phyloP scores from a whole-genome alignment of 2,329 filamentous ascomycete species.

The Teratosphaeria nubilosa region DNA sequence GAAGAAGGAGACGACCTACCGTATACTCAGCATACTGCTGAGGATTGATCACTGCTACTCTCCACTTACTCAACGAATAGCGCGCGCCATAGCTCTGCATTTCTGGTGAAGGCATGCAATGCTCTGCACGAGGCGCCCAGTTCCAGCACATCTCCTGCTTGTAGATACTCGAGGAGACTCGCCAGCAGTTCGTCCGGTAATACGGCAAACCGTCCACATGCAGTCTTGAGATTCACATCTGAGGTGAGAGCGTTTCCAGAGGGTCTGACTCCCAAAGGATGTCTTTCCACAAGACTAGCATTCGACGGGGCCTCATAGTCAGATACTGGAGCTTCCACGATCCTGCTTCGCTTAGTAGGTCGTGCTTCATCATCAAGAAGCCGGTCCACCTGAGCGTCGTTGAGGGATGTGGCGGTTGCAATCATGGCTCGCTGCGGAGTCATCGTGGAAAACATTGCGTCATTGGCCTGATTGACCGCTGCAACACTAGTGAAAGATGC shows the following conservation, averaged over 20 bases:
- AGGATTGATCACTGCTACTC: conserved; percentile 5
- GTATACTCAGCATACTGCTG: conserved; percentile 19
- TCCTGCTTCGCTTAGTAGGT: conserved; percentile 3
- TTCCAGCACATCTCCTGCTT: conserved; percentile 49
- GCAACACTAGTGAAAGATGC: neutral
- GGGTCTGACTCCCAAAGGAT: conserved; percentile 78
- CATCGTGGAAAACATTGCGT: conserved; percentile 6
- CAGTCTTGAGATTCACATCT: conserved; percentile 54
- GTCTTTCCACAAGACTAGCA: conserved; percentile 50
- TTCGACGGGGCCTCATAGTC: conserved; percentile 18
- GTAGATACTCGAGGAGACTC: conserved; percentile 64
- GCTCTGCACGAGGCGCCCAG: conserved; percentile 75
- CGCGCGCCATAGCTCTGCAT: conserved; percentile 82
- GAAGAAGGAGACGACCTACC: conserved; percentile 32
- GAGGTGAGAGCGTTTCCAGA: conserved; percentile 70
- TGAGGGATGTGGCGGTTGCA: neutral
- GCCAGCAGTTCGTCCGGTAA: conserved; percentile 76
- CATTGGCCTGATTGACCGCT: neutral
- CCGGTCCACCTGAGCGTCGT: neutral
- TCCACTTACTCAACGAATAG: conserved; percentile 71
- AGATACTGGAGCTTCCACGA: neutral
- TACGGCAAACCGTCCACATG: conserved; percentile 53
- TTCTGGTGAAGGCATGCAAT: conserved; percentile 71
- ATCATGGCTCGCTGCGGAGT: conserved; percentile 9
- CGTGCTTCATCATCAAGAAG: conserved; percentile 1